Base-by-base conservation (phyloP, 2,329 filamentous ascomycete species). In the Trichoderma atroviride region DNA sequence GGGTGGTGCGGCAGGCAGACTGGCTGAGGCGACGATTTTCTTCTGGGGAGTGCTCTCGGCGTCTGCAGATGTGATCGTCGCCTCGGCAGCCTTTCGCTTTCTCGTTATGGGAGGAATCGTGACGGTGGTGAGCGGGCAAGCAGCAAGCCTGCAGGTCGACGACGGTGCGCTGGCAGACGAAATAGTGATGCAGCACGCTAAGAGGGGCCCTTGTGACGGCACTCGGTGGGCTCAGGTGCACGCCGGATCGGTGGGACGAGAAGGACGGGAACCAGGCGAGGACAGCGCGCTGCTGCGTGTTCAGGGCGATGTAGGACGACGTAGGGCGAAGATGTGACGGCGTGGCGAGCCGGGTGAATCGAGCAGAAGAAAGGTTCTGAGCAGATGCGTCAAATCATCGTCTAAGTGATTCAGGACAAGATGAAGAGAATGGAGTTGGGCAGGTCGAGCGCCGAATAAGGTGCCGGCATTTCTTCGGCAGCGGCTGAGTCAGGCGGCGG, bases 71-170 rank as follows among this genome's bases (percentile, higher is more conserved):
- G 81, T 82, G 78, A 84, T 83, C 84, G 84, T 86, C 85, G 86
- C 87, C 87, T 89, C 87, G 86, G 86, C 86, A 81, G 87, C 86
- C 82, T 88, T 89, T 80, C 87, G 85, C 81, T 89, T 89, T 76
- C 85, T 83, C 74, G 85, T 87, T 72, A 78, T 80, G 74, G 86
- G 85, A 81, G 86, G 83, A 88, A 89, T 89, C 77, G 80, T 89
- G 86, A 74, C 81, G 81, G 78, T 70, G 53, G 40, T 60, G 11
- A 24, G 24, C 7, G 29, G 24, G 16, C 27, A 69, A 27, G 64
- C 53, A 56, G 68, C 37, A 37, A 56, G 37, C 33, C 37, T 65
- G 69, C 67, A 53, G 43, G 66, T 64, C 62, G 69, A 61, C 50
- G 29, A 62, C 64, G 56, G 64, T 58, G 67, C 68, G 64, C 59